phyloP scores from a whole-genome alignment of 2,329 filamentous ascomycete genomes.

The Aschersonia sp. region DNA sequence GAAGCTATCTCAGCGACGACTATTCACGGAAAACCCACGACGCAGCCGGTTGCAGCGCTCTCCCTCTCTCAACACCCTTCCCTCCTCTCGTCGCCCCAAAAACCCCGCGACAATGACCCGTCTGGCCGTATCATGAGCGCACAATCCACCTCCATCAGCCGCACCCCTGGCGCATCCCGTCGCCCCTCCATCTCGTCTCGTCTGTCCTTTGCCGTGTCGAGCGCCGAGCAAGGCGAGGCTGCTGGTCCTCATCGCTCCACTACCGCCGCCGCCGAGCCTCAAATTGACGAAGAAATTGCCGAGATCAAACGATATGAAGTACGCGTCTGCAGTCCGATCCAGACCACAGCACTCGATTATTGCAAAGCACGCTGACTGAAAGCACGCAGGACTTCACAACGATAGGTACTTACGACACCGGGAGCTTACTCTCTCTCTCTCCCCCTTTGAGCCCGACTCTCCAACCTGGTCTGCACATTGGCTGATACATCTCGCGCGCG shows the following conservation, averaged over 20 bases:
- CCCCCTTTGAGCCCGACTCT: background rate
- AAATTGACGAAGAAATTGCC: slow-evolving; percentile 86
- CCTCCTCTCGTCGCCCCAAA: background rate
- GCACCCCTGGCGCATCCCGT: slow-evolving; percentile 21
- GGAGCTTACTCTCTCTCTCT: background rate
- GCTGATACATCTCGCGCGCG: too few species aligned
- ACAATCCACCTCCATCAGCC: slow-evolving; percentile 35
- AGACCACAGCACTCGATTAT: too few species aligned
- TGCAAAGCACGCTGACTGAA: too few species aligned
- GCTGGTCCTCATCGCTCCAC: slow-evolving; percentile 23
- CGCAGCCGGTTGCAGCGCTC: too few species aligned
- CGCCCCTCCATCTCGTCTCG: slow-evolving; percentile 48
- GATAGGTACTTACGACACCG: slow-evolving; percentile 40
- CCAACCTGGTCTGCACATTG: too few species aligned
- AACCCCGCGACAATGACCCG: slow-evolving; percentile 18
- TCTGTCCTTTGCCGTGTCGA: slow-evolving; percentile 53
- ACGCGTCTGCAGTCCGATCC: slow-evolving; percentile 7
- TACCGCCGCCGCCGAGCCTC: slow-evolving; percentile 37
- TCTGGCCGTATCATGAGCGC: slow-evolving; percentile 29
- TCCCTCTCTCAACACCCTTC: too few species aligned
- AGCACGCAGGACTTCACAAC: slow-evolving; percentile 69
- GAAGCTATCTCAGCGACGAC: too few species aligned
- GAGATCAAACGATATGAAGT: slow-evolving; percentile 96
- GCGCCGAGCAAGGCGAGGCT: slow-evolving; percentile 46
- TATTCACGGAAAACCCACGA: too few species aligned